These are phyloP conservation scores for Aspergillus pseudonomiae DNA, from an alignment of 2,329 filamentous ascomycete species.

Conservation along the genomic window DNA sequence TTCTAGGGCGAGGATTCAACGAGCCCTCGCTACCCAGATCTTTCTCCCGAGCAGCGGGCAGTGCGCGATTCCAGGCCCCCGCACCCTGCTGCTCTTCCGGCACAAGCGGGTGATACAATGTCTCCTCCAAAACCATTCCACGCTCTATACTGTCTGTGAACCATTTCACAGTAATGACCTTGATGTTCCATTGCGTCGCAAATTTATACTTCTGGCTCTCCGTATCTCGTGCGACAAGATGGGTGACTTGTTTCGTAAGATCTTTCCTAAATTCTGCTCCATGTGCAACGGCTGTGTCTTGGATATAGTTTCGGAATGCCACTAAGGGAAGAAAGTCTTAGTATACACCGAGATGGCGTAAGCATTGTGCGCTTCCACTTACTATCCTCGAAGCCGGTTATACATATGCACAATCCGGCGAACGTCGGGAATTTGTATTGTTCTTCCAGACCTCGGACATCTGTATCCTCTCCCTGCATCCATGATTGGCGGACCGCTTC, in stretches of 20 bases:
- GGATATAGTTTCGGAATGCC: conserved; percentile 69
- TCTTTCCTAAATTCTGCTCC: conserved; percentile 88
- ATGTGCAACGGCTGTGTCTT: conserved; percentile 66
- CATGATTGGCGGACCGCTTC: conserved; percentile 77
- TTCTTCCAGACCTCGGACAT: conserved; percentile 70
- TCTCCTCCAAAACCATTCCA: conserved; percentile 88
- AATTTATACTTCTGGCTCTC: conserved; percentile 89
- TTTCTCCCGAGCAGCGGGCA: conserved; percentile 27
- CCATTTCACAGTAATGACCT: conserved; percentile 82
- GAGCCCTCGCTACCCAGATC: conserved; percentile 48
- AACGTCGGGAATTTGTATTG: conserved; percentile 52
- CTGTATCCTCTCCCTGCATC: conserved; percentile 76
- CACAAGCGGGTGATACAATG: conserved; percentile 76
- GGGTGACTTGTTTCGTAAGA: conserved; percentile 81
- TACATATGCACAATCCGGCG: conserved; percentile 62
- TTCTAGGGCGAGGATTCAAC: conserved; percentile 68
- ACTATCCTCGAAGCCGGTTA: conserved; percentile 72
- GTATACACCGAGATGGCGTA: too few species aligned
- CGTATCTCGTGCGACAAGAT: conserved; percentile 78
- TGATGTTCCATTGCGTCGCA: conserved; percentile 79
- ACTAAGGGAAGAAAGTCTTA: conserved; percentile 43
- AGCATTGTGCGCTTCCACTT: conserved; percentile 27
- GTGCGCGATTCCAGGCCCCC: conserved; percentile 71
- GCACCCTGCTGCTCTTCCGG: conserved; percentile 71
- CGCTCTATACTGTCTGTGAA: conserved; percentile 78